phyloP scores from a whole-genome alignment of 1,284 basidiomycete species.

The Rhodotorula glutinis region DNA sequence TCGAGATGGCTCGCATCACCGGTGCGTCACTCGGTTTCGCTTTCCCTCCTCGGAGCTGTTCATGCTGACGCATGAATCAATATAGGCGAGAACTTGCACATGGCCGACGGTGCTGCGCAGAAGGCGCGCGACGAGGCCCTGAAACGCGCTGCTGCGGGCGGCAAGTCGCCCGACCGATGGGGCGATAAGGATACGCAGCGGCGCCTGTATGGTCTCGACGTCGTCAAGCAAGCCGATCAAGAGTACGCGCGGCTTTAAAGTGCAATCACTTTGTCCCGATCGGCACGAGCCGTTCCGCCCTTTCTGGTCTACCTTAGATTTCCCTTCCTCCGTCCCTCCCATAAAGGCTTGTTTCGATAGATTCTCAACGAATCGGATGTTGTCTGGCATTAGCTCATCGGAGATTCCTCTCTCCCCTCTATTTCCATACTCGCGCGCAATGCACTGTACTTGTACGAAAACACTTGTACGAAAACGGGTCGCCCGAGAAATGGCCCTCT shows the following conservation, averaged over 20 bases:
- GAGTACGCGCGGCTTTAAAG: slow-evolving; percentile 12
- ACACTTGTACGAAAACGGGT: neutral
- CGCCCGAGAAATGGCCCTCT: no score
- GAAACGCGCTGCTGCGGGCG: slow-evolving; percentile 14
- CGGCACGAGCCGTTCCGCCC: neutral
- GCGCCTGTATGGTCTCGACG: slow-evolving; percentile 19
- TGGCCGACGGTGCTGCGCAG: slow-evolving; percentile 42
- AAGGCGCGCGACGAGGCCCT: slow-evolving; percentile 36
- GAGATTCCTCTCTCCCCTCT: slow-evolving; percentile 1
- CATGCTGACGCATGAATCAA: neutral
- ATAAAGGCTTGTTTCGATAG: neutral
- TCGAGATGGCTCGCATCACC: slow-evolving; percentile 46
- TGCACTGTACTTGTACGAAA: neutral
- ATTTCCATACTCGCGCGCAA: neutral
- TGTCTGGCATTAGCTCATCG: neutral
- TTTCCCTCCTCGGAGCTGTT: neutral
- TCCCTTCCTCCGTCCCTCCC: no score
- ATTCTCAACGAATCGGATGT: slow-evolving; percentile 6
- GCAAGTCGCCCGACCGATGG: slow-evolving; percentile 21
- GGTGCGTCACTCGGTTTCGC: neutral
- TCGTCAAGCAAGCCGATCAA: slow-evolving; percentile 17
- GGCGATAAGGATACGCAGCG: slow-evolving; percentile 25
- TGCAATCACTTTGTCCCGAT: neutral
- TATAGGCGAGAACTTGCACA: slow-evolving; percentile 48
- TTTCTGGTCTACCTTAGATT: neutral